phyloP scores from a whole-genome alignment of 768 basidiomycete genomes.

The Phanerochaete carnosa region DNA sequence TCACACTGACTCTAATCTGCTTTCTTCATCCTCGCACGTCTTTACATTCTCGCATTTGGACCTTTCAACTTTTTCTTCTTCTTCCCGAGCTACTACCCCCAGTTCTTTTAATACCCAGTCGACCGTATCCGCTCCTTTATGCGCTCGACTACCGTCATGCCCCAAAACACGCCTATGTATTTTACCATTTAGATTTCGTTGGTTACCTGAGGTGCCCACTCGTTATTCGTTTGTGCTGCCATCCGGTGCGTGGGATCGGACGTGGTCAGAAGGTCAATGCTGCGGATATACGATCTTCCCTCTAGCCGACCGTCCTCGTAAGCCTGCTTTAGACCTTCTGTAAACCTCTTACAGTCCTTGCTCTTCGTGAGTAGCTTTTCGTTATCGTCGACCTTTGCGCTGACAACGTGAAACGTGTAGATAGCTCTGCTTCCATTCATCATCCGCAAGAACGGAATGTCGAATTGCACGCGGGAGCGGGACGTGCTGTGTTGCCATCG shows the following conservation, averaged over 20 bases:
- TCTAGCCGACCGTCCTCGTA: neutral
- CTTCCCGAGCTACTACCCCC: neutral
- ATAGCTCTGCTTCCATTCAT: neutral
- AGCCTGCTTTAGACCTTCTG: neutral
- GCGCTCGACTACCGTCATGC: slow-evolving; percentile 4
- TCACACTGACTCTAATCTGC: slow-evolving; percentile 4
- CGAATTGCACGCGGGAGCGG: neutral
- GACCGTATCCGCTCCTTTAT: slow-evolving; percentile 9
- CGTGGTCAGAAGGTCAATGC: neutral
- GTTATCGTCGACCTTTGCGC: neutral
- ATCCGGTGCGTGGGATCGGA: neutral
- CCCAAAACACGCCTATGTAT: slow-evolving; percentile 11
- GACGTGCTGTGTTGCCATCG: neutral
- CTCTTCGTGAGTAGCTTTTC: neutral
- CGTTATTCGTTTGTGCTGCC: neutral
- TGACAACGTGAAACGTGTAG: neutral
- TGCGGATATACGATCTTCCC: neutral
- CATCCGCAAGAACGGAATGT: neutral
- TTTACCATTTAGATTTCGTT: neutral
- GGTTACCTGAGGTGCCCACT: neutral
- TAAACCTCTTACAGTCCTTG: neutral
- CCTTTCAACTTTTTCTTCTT: slow-evolving; percentile 3
- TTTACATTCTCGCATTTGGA: slow-evolving; percentile 6
- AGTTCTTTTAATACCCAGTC: slow-evolving; percentile 12
- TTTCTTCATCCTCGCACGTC: slow-evolving; percentile 2